Evolutionary conservation across 2,329 filamentous ascomycete genomes (phyloP).

Genomic region (Talaromyces albobiverticillius): DNA sequence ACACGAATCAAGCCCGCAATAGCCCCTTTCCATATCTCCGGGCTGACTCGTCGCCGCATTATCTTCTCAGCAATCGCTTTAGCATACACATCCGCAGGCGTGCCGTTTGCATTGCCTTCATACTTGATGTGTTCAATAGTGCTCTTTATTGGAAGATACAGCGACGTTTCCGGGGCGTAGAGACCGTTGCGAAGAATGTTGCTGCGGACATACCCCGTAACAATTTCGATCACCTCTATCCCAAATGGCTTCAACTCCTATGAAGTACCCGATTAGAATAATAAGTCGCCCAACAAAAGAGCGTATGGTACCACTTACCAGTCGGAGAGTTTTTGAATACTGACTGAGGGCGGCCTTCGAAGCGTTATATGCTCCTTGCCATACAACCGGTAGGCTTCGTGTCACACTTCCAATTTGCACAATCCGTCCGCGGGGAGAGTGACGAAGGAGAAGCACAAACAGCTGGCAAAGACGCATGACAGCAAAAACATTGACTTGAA

Average conservation of each 20-base stretch:
- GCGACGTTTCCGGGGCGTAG: background rate
- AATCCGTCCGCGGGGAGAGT: constrained; percentile 14
- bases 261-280: background rate
- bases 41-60: background rate
- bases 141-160: constrained; percentile 4
- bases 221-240: constrained; percentile 1
- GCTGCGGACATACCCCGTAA: constrained; percentile 1
- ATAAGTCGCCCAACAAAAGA: background rate
- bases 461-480: constrained; percentile 19
- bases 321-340: background rate
- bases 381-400: constrained; percentile 8
- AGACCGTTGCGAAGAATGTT: constrained; percentile 3
- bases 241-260: constrained; percentile 4
- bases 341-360: constrained; percentile 9
- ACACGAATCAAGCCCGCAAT: background rate
- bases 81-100: constrained; percentile 16
- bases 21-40: constrained; percentile 3
- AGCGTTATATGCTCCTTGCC: constrained; percentile 7
- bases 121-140: constrained; percentile 18
- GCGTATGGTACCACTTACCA: background rate
- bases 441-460: constrained; percentile 18
- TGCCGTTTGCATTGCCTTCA: constrained; percentile 18
- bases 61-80: constrained; percentile 7
- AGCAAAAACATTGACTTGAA: constrained; percentile 1
- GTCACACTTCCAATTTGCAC: constrained; percentile 22